Base-by-base conservation (phyloP, 768 basidiomycete species). In the Mycena crocata region DNA sequence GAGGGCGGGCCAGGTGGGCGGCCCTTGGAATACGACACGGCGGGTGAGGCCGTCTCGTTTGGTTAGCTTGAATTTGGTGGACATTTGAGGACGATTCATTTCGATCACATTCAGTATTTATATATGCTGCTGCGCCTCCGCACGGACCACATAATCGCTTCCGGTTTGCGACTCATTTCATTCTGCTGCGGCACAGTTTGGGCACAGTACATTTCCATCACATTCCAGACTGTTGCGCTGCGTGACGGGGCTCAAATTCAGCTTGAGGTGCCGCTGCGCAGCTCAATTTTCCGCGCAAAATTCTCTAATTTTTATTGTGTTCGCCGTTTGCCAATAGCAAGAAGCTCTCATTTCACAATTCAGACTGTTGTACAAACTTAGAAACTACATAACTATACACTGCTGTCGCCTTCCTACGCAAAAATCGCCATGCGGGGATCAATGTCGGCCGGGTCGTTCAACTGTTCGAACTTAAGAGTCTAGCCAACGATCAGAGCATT, bases 401-500 rank as follows among this genome's bases (percentile, higher is more conserved):
- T 23, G 46, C 46, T 46, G 2, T 40, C 34, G 21, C 17, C 21
- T 34, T 32, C 66, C 85, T 79, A 93, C 31, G 90, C 92, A 75
- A 93, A 94, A 71, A 94, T 92, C 9, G 80, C 86, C 62, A 93
- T 73, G 37, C 87, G 84, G 58, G 86, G 80, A 69, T 93, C 89
- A 42, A 93, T 89, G 24, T 86, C 87, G 39, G 76, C 85, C 10
- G 93, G 93, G 77, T 94, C 80, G 77, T 93, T 93, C 74, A 92
- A 72, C 91, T 92, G 60, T 34, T 48, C 28, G 59, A 49, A 32
- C 62, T 63, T 57, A 34, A 34, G 4, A 51, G 5, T 37, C 5
- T 4, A 10, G 4, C 44, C 7, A n/a, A n/a, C n/a, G 46, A 73
- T 64, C 72, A 57, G 14, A 32, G 54, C 60, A 44, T 30, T 26